These are phyloP conservation scores for Xylaria venustula DNA, from an alignment of 495 filamentous ascomycete species.

Conservation along the genomic window DNA sequence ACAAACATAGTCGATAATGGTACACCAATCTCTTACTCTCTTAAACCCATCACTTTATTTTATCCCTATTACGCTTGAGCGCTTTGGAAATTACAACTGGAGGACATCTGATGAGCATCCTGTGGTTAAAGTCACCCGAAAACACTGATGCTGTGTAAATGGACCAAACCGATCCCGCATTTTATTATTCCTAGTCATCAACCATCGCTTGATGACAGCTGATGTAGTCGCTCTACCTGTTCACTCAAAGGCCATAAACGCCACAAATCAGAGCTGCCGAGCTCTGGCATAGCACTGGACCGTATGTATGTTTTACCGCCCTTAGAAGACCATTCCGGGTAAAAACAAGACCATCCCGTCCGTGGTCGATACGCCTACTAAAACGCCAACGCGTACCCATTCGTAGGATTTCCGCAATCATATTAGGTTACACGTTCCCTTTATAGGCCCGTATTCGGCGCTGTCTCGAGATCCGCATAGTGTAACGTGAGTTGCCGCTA, in stretches of 20 bases:
- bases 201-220: slow-evolving; percentile 3
- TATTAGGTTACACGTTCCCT: not conserved
- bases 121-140: too few relatives aligned
- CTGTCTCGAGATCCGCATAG: slow-evolving; percentile 70
- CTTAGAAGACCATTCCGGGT: not conserved
- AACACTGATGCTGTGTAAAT: too few relatives aligned
- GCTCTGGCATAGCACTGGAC: slow-evolving; percentile 1
- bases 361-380: slow-evolving; percentile 10
- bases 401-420: not conserved
- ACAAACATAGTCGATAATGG: too few relatives aligned
- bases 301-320: not conserved
- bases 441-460: slow-evolving; percentile 12
- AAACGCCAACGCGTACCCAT: slow-evolving; percentile 9
- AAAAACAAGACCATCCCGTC: slow-evolving; percentile 6
- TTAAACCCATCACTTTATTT: too few relatives aligned
- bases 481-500: slow-evolving; percentile 77
- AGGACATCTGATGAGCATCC: too few relatives aligned
- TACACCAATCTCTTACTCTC: too few relatives aligned
- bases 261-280: slow-evolving; percentile 10
- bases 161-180: too few relatives aligned
- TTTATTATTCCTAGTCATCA: not conserved
- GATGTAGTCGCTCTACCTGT: slow-evolving; percentile 7
- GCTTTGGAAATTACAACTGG: too few relatives aligned
- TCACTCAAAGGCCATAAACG: slow-evolving; percentile 12
- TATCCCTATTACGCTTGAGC: too few relatives aligned